A percentile compares a stretch with the other conserved stretches of the same genome.
These are phyloP conservation scores for Trypanosoma caninum DNA, from an alignment of 208 protist genomes.

Conservation along the genomic window DNA sequence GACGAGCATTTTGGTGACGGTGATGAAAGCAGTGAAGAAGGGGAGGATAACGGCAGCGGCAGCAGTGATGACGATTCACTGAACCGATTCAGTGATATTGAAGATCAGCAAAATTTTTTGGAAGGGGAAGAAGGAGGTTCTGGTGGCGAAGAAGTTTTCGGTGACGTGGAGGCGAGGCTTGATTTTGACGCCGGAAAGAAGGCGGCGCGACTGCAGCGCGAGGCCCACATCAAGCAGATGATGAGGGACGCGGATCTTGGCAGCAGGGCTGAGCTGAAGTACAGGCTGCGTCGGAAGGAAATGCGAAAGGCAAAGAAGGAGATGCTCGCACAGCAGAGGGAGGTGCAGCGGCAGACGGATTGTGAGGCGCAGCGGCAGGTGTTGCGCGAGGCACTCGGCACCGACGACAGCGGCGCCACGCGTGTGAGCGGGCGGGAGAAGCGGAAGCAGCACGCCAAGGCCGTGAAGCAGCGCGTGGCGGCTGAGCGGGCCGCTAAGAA, in stretches of 20 bases:
- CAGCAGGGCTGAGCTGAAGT: constrained; percentile 75
- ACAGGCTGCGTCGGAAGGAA: constrained; percentile 82
- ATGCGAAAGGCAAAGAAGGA: constrained; percentile 87
- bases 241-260: constrained; percentile 60
- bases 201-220: constrained; percentile 66
- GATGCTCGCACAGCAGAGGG: constrained; percentile 56
- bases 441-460: constrained; percentile 62
- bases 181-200: constrained; percentile 81
- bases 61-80: constrained; percentile 69
- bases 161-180: constrained; percentile 76
- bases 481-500: constrained; percentile 66
- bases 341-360: no score
- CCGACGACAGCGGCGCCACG: constrained; percentile 43
- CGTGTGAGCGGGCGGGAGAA: constrained; percentile 65
- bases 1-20: constrained; percentile 21
- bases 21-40: constrained; percentile 3
- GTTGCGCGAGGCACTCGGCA: constrained; percentile 54
- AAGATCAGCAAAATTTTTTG: constrained; percentile 27
- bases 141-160: constrained; percentile 28
- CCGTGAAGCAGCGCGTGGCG: constrained; percentile 61
- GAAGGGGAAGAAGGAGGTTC: constrained; percentile 23
- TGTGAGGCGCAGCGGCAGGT: constrained; percentile 36
- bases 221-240: constrained; percentile 53
- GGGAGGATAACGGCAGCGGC: constrained; percentile 24
- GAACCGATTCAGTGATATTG: constrained; percentile 81